These are phyloP conservation scores for Smittium mucronatum DNA, from an alignment of 371 early-diverging fungal genomes.

Conservation along the genomic window DNA sequence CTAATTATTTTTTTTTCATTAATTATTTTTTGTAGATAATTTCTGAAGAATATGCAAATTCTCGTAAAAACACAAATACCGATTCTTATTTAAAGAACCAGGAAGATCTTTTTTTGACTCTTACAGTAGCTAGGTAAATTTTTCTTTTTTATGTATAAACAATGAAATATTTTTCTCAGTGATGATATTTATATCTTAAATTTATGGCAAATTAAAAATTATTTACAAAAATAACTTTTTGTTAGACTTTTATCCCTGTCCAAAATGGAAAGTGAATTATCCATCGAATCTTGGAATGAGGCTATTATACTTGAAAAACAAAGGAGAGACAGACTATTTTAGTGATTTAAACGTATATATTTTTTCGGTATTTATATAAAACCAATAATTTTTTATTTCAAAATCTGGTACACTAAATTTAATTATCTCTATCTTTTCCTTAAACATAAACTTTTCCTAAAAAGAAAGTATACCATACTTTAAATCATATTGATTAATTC, in stretches of 20 bases:
- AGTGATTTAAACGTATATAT: too few species aligned
- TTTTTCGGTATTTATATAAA: too few species aligned
- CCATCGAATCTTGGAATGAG: slow-evolving; percentile 7
- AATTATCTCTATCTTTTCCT: too few species aligned
- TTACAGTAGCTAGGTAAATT: slow-evolving; percentile 25
- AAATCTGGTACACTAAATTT: too few species aligned
- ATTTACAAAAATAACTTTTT: not conserved
- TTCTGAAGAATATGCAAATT: slow-evolving; percentile 27
- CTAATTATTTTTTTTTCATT: not conserved
- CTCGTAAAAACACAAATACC: slow-evolving; percentile 19
- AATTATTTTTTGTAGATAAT: slow-evolving; percentile 5
- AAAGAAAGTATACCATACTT: too few species aligned
- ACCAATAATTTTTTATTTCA: too few species aligned
- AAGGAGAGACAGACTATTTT: slow-evolving; percentile 2
- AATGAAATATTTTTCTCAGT: not conserved
- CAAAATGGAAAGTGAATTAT: slow-evolving; percentile 3
- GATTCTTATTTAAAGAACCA: slow-evolving; percentile 22
- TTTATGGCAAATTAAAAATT: not conserved
- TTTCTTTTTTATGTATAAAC: not conserved
- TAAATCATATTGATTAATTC: too few species aligned
- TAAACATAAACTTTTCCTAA: too few species aligned
- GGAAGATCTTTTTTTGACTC: slow-evolving; percentile 22
- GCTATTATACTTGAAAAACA: not conserved
- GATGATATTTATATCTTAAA: not conserved
- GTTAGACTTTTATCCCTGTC: slow-evolving; percentile 7